Evolutionary conservation across 139 green algal genomes (phyloP), one percentile per base, ranked within the genome.

Genomic region (Chlorella sp.): DNA sequence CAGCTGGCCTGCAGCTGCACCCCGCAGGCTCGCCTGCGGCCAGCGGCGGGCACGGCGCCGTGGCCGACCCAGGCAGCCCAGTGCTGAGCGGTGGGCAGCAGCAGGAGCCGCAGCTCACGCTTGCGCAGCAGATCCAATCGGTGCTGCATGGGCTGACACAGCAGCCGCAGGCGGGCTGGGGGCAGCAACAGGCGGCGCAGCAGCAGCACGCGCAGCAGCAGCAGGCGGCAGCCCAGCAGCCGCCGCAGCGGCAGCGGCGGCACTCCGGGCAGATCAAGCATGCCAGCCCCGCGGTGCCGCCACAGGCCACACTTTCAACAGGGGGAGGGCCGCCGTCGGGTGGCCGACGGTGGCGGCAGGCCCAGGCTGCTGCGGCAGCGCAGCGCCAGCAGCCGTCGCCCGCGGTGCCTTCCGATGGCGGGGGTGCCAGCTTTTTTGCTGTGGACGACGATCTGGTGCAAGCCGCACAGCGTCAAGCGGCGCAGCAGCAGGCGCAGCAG

Each of bases 241-340:
- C 16, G 2, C 43, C 14, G 7, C 38, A 36, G 14, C 77, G 28
- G 56, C 54, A 22, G 19, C 44, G 64, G 43, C 43, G 64, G 34
- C 26, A 43, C 13, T 17, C 22, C 3, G 46, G 68, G 1, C 67
- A 28, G 9, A 73, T 73, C 14, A 69, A 14, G 67, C 80, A 85
- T 26, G 56, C 9, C 80, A 85, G 80, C 80, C 80, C 80, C 43
- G 67, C 68, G 28, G 68, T 85, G 48, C 80, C 80, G n/a, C 36
- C 67, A 2, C 36, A 5, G 34, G 75, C 34, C 36, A 60, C 38
- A 34, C 54, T 58, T 0, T 32, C 48, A 34, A 20, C 48, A 82
- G 54, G 38, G 64, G 73, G 34, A 43, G 32, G 79, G 11, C 60
- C 44, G 43, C 11, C 51, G 4, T 60, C 51, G 9, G 7, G 38